Base-by-base conservation (phyloP, 371 early-diverging fungal species). In the Ordospora pajunii region DNA sequence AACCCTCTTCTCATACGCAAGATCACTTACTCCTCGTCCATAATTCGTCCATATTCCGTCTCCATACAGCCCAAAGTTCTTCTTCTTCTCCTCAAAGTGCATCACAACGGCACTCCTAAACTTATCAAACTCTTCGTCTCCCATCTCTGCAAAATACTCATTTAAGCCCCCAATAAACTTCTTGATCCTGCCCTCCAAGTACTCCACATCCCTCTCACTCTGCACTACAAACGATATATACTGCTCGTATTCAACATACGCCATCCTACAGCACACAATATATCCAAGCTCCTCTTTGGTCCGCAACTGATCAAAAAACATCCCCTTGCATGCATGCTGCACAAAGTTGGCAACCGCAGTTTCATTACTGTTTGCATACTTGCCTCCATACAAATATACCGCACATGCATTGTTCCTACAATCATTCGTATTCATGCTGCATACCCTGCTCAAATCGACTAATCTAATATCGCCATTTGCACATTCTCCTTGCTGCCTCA, bases 281-380 rank as follows among this genome's bases (percentile, higher is more conserved):
- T 83, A 83, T 67, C 83, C 83, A 37, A 82, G 75, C 62, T 76
- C 65, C 40, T 83, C 83, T 51, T 78, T 68, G 17, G 83, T 83
- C 49, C 83, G 64, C 12, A 83, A 43, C 37, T 78, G 63, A 67
- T 83, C 77, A 67, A 83, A 83, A 70, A 83, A 83, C 51, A 32
- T 73, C 32, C 79, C 81, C 19, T 22, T 44, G 27, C 48, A 62
- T n/a, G 62, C 25, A 17, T 65, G 73, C 2, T 49, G 42, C 12
- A 67, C 44, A 40, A 75, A 23, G 17, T 53, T 42, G 6, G 32
- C 7, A 10, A 75, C 23, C 14, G 75, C 75, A 14, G 43, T 25
- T 7, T 44, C 44, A 10, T 19, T 42, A 22, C 25, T 37, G 46
- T 44, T 21, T 19, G 27, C 25, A 45, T 45, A 44, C 23, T 27